phyloP scores from a whole-genome alignment of 352 stramenopile genomes.

The Phytophthora meadii region DNA sequence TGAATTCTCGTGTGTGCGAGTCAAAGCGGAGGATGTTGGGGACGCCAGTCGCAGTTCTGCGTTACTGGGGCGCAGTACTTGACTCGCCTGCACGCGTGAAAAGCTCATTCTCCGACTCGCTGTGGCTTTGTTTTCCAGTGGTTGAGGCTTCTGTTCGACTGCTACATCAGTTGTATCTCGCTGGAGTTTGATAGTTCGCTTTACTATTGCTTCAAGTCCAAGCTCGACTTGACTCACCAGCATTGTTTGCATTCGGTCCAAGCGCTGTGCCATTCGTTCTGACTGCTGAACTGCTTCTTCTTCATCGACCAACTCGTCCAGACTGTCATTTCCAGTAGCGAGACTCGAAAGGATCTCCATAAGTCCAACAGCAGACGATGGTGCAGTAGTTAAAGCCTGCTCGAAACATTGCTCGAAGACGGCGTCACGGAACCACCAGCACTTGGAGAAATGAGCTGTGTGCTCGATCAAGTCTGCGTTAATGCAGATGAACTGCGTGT shows the following conservation, averaged over 20 bases:
- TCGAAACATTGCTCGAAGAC: constrained; percentile 43
- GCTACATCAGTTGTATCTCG: constrained; percentile 5
- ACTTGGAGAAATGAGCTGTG: constrained; percentile 52
- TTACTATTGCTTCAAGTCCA: constrained; percentile 32
- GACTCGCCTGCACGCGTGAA: constrained; percentile 26
- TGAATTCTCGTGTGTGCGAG: constrained; percentile 8
- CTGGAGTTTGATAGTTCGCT: constrained; percentile 25
- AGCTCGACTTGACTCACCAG: constrained; percentile 41
- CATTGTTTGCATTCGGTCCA: constrained; percentile 35
- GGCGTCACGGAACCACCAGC: constrained; percentile 51
- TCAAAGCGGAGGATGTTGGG: constrained; percentile 21
- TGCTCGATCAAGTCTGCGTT: constrained; percentile 35
- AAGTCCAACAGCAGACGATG: constrained; percentile 27
- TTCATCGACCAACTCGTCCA: constrained; percentile 52
- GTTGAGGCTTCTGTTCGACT: constrained; percentile 9
- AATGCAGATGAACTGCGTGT: constrained; percentile 53
- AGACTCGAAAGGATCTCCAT: constrained; percentile 44
- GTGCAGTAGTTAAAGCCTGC: constrained; percentile 13
- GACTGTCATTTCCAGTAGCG: constrained; percentile 23
- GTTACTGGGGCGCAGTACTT: constrained; percentile 20
- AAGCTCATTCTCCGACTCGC: constrained; percentile 26
- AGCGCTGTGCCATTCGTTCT: constrained; percentile 16
- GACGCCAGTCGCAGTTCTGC: constrained; percentile 34
- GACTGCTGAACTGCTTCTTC: constrained; percentile 32
- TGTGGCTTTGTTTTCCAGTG: constrained; percentile 18